Percentiles rank a stretch among this genome's conserved stretches.
phyloP scores from a whole-genome alignment of 305 asterid genomes.

The Fraxinus sp. region DNA sequence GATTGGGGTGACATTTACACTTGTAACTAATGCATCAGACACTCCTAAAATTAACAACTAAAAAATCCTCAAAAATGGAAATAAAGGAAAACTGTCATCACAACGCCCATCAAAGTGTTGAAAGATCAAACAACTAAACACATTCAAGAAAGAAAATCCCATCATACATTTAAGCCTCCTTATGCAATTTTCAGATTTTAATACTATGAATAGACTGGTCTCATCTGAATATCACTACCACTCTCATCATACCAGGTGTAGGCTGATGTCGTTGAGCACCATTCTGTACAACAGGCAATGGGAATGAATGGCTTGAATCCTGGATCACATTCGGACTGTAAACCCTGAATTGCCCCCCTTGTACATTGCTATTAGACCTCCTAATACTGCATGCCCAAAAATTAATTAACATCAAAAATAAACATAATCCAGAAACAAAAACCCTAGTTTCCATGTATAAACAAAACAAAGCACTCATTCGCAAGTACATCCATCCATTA shows the following conservation, averaged over 20 bases:
- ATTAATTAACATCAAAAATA: neutral
- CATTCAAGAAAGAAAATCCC: neutral
- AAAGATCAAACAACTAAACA: neutral
- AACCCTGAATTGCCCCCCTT: conserved; percentile 31
- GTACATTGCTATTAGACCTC: neutral
- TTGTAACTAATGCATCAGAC: neutral
- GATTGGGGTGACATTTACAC: conserved; percentile 32
- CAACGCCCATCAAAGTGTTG: neutral
- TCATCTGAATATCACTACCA: neutral
- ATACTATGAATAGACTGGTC: neutral
- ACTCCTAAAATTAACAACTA: neutral
- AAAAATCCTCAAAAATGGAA: neutral
- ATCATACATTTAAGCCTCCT: neutral
- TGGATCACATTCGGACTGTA: conserved; percentile 38
- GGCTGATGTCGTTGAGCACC: conserved; percentile 63
- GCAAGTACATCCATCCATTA: conserved; percentile 6
- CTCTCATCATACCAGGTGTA: conserved; percentile 44
- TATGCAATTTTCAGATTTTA: neutral
- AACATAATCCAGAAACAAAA: conserved; percentile 17
- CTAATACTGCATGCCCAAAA: neutral
- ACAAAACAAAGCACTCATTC: conserved; percentile 8
- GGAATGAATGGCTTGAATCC: conserved; percentile 40
- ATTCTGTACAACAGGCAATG: conserved; percentile 44
- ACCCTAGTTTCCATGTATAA: conserved; percentile 26
- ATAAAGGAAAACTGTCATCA: neutral